Evolutionary conservation across 768 basidiomycete genomes (phyloP), one percentile per base, ranked within the genome.

Genomic region (Tephrocybe rancida): DNA sequence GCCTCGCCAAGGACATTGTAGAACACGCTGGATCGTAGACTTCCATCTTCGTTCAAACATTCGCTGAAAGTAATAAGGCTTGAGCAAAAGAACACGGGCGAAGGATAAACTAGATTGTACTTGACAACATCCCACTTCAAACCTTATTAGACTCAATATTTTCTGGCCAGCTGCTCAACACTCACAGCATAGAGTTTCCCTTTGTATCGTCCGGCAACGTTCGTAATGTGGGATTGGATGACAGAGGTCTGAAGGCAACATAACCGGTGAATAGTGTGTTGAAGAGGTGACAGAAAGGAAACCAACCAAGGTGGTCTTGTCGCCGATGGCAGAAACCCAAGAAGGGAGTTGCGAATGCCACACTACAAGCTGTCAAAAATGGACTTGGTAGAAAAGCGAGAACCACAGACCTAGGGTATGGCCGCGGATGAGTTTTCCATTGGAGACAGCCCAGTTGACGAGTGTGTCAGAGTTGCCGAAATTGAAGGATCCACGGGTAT

Each of bases 31-130:
- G 69, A 72, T 25, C 76, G 72, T 47, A 80, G 59, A 46, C 69
- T 71, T 39, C 80, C 79, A 58, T 80, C 74, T 54, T 82, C 80
- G 64, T 80, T 80, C 62, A 83, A 71, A 49, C 77, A 77, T 64
- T 82, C 80, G 53, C 75, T 75, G 14, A 24, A 14, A 35, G 8
- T 26, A 54, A 8, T 19, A 37, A 37, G 4, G 8, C 8, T 9
- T 37, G 35, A 37, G 35, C 16, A 37, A 37, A 16, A 16, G 14
- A 37, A 13, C 11, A 16, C 7, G 7, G 4, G 35, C 10, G 35
- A 37, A 13, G 30, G 30, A 13, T 8, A 39, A 51, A 13, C 45
- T 34, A n/a, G 14, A 35, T 24, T 69, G 37, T 49, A 77, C 74
- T 78, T 77, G 68, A 63, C 69, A 46, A 75, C 74, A 55, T 75